Evolutionary conservation across 345 rosid species (phyloP), one percentile per base, ranked within the genome.

Genomic region (Aquilaria malaccensis): DNA sequence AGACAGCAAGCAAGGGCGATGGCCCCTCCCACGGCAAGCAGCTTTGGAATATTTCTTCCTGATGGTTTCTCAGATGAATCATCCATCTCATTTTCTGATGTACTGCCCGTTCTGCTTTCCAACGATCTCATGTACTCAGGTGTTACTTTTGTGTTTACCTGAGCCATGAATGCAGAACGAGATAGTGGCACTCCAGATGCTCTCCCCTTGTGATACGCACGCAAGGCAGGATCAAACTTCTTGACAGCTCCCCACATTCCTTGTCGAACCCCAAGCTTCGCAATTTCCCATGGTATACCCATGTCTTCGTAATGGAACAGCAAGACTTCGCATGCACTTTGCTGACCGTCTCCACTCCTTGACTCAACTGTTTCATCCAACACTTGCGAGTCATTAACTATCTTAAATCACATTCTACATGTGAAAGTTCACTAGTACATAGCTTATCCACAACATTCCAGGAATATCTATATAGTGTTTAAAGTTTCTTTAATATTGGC

Each of bases 181-280:
- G 97, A 83, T 46, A 83, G 78, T 48, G 79, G 72, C 31, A 72
- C 74, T 49, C 82, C 88, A 22, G 89, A 72, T 53, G 85, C 83
- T 72, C 79, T 81, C 48, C 74, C 81, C 70, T 67, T 84, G 67
- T 85, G 90, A 72, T 87, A 94, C 30, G 74, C 72, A 6, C 92
- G 92, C 30, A 94, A 60, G 31, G 89, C 97, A 50, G 95, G 96
- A 46, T 94, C 99, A 2, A 94, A 75, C 64, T 94, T 94, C 86
- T 89, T 87, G 62, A 94, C 99, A 11, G 97, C 90, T 74, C 96
- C 96, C 99, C 99, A 94, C 99, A 87, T 94, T n/a, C 99, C 97
- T 61, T 87, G 96, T 59, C 92, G 76, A 59, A 94, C 81, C 50
- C 99, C 97, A 13, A 94, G 86, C 72, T 94, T 94, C 2, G 99